Base-by-base conservation (phyloP, 768 basidiomycete species). In the Rubroboletus satanas region DNA sequence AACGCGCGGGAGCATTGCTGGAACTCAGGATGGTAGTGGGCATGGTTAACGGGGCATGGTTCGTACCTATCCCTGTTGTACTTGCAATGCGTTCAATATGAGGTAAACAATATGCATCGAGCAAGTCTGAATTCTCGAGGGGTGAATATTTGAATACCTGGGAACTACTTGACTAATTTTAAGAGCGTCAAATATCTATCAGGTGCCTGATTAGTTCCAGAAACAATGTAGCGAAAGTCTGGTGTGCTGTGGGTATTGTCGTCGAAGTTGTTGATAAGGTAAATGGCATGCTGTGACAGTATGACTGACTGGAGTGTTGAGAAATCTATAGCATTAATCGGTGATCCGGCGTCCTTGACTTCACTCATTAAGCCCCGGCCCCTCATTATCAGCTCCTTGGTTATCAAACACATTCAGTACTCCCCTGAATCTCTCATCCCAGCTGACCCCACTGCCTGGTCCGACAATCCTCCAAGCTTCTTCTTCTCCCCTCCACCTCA, bases 391-490 rank as follows among this genome's bases (percentile, higher is more conserved):
- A 31, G 31, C 12, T 45, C 66, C 68, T 44, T 77, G 76, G 61
- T 79, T 73, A 18, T 74, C 75, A 64, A 87, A 91, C 7, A 93
- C 78, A 45, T 73, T 77, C 52, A 95, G 63, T 18, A 78, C 76
- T 43, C 77, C 76, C 50, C 75, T 73, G 62, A 90, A 88, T 55
- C 86, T 75, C 55, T 84, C 79, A 63, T 94, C 88, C 93, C 93
- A 98, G 23, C 77, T 77, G 12, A 89, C 83, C 15, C 74, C 73
- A 49, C 72, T 72, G 2, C 83, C 81, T 4, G 85, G 83, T 52
- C 83, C 78, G 51, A 95, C 76, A 51, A 93, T 81, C 38, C 80
- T 77, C 88, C 89, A 98, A 3, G 90, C 94, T 48, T 78, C 78
- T 51, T 88, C 73, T 62, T 95, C 89, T 21, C 81, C 78, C 43